phyloP scores from a whole-genome alignment of 768 basidiomycete genomes.

The Suillus paluster region DNA sequence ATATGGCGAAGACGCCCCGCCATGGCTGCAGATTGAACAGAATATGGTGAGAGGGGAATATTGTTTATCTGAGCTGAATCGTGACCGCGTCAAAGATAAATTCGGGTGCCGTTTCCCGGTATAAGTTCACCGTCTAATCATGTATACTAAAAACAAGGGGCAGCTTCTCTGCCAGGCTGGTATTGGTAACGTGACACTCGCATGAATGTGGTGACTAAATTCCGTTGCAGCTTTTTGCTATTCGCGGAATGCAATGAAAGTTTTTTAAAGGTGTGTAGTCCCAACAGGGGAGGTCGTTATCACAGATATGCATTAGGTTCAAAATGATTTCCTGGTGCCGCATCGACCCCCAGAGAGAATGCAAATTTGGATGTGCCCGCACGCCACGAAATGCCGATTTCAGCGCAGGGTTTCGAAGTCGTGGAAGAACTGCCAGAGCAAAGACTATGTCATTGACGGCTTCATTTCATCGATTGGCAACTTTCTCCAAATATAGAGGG shows the following conservation, averaged over 20 bases:
- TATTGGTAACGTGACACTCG: background rate
- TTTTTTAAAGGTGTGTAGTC: background rate
- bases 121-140: background rate
- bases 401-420: slow-evolving; percentile 4
- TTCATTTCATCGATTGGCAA: background rate
- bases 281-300: background rate
- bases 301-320: background rate
- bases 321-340: background rate
- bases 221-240: background rate
- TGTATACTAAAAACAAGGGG: background rate
- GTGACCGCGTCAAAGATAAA: too few species aligned
- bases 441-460: background rate
- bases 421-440: slow-evolving; percentile 4
- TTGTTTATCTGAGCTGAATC: background rate
- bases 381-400: slow-evolving; percentile 2
- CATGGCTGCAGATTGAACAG: background rate
- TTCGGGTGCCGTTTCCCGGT: background rate
- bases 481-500: background rate
- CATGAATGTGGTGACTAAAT: background rate
- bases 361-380: background rate
- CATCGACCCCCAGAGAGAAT: background rate
- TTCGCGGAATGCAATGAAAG: background rate
- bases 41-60: background rate
- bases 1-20: too few species aligned
- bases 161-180: background rate